Conservation (phyloP, 139 green algal species). For the Yamagishiella unicocca region DNA sequence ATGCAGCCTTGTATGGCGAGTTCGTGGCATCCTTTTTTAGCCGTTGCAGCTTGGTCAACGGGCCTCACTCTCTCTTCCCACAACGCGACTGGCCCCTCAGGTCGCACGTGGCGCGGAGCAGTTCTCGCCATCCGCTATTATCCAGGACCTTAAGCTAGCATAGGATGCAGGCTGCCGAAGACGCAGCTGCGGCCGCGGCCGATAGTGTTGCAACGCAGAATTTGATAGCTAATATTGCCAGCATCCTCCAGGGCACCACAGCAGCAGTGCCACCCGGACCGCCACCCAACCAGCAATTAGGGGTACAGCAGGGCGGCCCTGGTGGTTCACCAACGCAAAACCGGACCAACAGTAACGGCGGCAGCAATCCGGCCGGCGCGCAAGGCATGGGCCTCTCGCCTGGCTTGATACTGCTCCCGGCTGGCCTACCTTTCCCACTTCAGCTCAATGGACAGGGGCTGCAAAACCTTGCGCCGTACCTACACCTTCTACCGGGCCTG, state of each 20-base stretch:
- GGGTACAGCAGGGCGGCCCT: background rate
- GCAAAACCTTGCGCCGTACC: slow-evolving; percentile 12
- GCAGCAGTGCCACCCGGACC: slow-evolving; percentile 26
- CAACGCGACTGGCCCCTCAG: too few relatives aligned
- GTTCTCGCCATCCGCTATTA: background rate
- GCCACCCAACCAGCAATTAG: background rate
- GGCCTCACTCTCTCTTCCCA: background rate
- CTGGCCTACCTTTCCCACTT: background rate
- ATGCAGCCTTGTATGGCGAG: background rate
- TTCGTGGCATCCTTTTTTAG: background rate
- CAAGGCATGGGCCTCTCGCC: background rate
- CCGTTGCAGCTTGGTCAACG: slow-evolving; percentile 20
- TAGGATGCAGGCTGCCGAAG: slow-evolving; percentile 4
- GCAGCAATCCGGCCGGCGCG: background rate
- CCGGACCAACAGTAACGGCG: slow-evolving; percentile 12
- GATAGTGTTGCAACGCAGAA: slow-evolving; percentile 13
- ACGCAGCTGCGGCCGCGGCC: background rate
- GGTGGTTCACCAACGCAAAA: background rate
- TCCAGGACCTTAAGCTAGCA: background rate
- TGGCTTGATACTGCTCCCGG: background rate
- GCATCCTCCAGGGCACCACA: slow-evolving; percentile 8
- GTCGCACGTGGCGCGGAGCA: background rate
- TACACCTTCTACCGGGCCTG: slow-evolving; percentile 4
- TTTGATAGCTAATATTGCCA: background rate
- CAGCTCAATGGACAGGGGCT: background rate